Evolutionary conservation across 768 basidiomycete species (phyloP).

Genomic region (Calocybe cyanea): DNA sequence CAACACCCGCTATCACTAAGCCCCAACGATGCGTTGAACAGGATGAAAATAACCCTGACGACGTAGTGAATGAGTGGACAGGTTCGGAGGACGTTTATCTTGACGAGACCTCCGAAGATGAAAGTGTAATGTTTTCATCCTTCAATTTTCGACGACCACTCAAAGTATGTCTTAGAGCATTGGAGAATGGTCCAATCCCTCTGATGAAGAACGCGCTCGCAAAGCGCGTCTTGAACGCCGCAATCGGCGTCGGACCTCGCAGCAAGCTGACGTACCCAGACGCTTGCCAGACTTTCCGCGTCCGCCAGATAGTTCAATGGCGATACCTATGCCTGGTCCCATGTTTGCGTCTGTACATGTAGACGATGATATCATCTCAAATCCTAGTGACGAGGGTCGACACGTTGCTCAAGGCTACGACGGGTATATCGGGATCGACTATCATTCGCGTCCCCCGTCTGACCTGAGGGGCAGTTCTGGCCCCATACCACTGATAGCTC

Average conservation of each 20-base stretch:
- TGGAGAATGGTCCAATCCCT: conserved; percentile 88
- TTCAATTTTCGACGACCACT: conserved; percentile 6
- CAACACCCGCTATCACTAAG: conserved; percentile 4
- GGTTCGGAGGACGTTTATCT: conserved; percentile 69
- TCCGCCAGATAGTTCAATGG: conserved; percentile 55
- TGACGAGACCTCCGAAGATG: conserved; percentile 52
- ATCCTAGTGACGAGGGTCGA: conserved; percentile 79
- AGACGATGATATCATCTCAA: conserved; percentile 74
- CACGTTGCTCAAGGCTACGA: conserved; percentile 21
- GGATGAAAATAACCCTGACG: conserved; percentile 25
- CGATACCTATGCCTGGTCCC: conserved; percentile 30
- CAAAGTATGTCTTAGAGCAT: conserved; percentile 52
- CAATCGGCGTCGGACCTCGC: conserved; percentile 43
- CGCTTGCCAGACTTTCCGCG: conserved; percentile 77
- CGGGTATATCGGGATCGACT: conserved; percentile 46
- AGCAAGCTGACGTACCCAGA: conserved; percentile 60
- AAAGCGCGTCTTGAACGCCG: conserved; percentile 63
- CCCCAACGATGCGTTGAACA: conserved; percentile 8
- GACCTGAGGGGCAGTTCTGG: conserved; percentile 40
- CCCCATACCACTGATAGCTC: conserved; percentile 57
- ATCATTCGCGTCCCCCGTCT: conserved; percentile 44
- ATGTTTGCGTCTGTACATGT: no score
- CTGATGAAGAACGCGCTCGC: conserved; percentile 82
- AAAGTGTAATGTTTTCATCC: conserved; percentile 50
- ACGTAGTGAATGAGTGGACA: conserved; percentile 73